A percentile compares a stretch with the other conserved stretches of the same genome.
phyloP scores from a whole-genome alignment of 106 monocot species.

The Allium sativum region DNA sequence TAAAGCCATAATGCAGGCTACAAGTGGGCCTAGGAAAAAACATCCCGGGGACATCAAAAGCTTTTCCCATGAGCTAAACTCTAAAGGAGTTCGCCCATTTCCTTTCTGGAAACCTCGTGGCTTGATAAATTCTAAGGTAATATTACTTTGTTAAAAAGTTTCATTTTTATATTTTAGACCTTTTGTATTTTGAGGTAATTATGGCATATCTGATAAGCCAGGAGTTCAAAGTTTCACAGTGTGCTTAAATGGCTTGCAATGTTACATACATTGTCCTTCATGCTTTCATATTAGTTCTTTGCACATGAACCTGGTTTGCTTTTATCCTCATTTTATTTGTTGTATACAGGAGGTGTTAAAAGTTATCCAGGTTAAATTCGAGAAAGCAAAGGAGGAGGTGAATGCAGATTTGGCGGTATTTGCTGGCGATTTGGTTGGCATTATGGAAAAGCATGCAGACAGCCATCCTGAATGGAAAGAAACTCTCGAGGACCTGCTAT shows the following conservation, averaged over 20 bases:
- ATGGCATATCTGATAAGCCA: neutral
- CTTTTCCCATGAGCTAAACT: conserved; percentile 92
- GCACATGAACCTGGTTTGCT: neutral
- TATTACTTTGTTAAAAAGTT: neutral
- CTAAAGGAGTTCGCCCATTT: conserved; percentile 89
- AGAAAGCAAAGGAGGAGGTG: conserved; percentile 96
- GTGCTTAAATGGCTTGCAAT: neutral
- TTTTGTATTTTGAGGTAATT: neutral
- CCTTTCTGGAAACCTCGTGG: conserved; percentile 85
- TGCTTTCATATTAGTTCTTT: conserved; percentile 8
- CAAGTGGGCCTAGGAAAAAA: conserved; percentile 93
- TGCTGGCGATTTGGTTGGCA: conserved; percentile 77
- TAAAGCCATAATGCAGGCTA: conserved; percentile 91
- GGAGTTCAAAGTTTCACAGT: neutral
- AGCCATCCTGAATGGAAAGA: conserved; percentile 83
- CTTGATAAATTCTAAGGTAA: conserved; percentile 76
- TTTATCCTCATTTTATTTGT: no score
- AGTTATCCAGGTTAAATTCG: conserved; percentile 78
- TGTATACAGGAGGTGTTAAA: conserved; percentile 65
- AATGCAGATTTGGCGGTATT: conserved; percentile 82
- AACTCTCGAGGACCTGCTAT: conserved; percentile 75
- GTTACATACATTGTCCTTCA: neutral
- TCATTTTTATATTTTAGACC: conserved; percentile 1
- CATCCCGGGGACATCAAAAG: conserved; percentile 77
- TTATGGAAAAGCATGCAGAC: conserved; percentile 86